Base-by-base conservation (phyloP, 305 asterid genomes). In the Fraxinus greggii region DNA sequence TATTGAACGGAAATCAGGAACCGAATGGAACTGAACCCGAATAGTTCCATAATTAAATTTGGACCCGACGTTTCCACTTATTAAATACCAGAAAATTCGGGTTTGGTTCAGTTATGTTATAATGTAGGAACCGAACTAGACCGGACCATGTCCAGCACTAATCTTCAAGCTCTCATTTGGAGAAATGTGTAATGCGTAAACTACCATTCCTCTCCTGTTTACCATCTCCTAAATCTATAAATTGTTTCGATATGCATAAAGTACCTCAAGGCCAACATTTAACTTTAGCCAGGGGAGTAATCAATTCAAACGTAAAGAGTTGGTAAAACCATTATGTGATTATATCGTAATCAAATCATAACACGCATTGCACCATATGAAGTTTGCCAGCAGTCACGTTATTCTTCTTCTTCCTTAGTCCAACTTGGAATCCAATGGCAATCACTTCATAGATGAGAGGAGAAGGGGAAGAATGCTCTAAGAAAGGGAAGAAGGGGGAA, bases 101-200 rank as follows among this genome's bases (percentile, higher is more conserved):
- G n/a, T n/a, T n/a, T n/a, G n/a, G n/a, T n/a, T n/a, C n/a, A n/a
- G n/a, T n/a, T n/a, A n/a, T n/a, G n/a, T n/a, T n/a, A n/a, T n/a
- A n/a, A n/a, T n/a, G n/a, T n/a, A n/a, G n/a, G n/a, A n/a, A n/a
- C n/a, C n/a, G n/a, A n/a, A n/a, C n/a, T n/a, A n/a, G n/a, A n/a
- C n/a, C n/a, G n/a, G n/a, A n/a, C n/a, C n/a, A n/a, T n/a, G n/a
- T n/a, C n/a, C n/a, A n/a, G n/a, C n/a, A n/a, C n/a, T n/a, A n/a
- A n/a, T 95, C 85, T 95, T 93, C 91, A 92, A 92, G 89, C 98
- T 95, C 54, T 90, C 93, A 0, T 97, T 95, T 4, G 99, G 98
- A 81, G 97, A 93, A 83, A 92, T 92, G 97, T 94, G 99, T 78
- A 90, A 91, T 88, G 90, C 97, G 99, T 95, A 89, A 32, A 1